phyloP scores from a whole-genome alignment of 345 rosid species.

The Populus nigra region DNA sequence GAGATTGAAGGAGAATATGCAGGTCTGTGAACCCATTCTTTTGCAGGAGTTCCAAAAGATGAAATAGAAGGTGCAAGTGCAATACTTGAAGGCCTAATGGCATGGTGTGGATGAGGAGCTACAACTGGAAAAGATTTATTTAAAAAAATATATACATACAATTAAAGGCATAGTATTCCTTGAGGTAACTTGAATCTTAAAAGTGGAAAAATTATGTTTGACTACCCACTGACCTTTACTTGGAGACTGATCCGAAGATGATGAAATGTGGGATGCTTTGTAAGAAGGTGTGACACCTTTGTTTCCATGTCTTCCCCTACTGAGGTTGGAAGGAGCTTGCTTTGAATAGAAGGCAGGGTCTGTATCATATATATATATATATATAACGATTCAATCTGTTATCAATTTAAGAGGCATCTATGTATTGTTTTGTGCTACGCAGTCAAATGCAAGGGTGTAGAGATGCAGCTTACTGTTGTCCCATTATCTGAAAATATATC shows the following conservation, averaged over 20 bases:
- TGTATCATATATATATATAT: constrained; percentile 10
- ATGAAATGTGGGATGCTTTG: constrained; percentile 22
- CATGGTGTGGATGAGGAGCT: constrained; percentile 33
- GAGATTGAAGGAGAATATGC: constrained; percentile 34
- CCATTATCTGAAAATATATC: not conserved
- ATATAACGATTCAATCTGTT: no score
- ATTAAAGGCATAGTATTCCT: no score
- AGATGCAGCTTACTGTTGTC: not conserved
- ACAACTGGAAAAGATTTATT: constrained; percentile 12
- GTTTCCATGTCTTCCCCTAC: constrained; percentile 32
- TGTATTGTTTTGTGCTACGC: not conserved
- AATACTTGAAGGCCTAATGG: constrained; percentile 45
- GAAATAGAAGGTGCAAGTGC: constrained; percentile 45
- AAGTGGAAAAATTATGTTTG: not conserved
- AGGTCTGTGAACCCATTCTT: constrained; percentile 26
- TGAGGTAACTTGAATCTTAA: not conserved
- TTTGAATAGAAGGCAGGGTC: constrained; percentile 25
- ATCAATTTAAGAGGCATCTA: not conserved
- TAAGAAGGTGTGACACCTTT: constrained; percentile 14
- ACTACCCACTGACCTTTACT: constrained; percentile 28
- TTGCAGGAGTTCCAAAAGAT: constrained; percentile 24
- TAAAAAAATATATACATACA: no score
- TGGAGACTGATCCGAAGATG: constrained; percentile 23
- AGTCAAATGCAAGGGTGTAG: not conserved
- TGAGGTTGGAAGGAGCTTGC: constrained; percentile 23